Conservation (phyloP, 768 basidiomycete genomes). For the Pulveroboletus sp. region DNA sequence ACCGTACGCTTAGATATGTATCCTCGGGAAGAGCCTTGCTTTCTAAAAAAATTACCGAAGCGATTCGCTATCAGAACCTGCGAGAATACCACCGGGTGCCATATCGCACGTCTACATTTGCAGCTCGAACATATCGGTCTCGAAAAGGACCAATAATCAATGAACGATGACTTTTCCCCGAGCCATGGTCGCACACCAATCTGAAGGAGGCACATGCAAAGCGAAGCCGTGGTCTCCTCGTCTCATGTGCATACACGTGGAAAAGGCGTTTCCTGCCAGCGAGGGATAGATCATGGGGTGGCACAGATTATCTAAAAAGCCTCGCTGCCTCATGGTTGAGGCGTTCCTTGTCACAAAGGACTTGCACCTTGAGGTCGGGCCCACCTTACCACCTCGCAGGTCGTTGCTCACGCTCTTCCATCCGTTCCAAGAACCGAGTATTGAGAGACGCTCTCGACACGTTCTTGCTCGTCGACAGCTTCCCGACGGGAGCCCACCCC, state of each 20-base stretch:
- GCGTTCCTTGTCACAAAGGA: conserved; percentile 18
- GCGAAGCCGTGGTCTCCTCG: conserved; percentile 5
- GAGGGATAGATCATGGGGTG: conserved; percentile 12
- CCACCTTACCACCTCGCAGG: neutral
- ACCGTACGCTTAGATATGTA: neutral
- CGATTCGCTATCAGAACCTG: neutral
- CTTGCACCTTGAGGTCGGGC: conserved; percentile 6
- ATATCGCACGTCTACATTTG: neutral
- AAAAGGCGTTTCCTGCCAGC: conserved; percentile 17
- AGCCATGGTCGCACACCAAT: conserved; percentile 13
- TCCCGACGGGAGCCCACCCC: neutral
- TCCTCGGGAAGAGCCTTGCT: neutral
- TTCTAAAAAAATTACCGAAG: neutral
- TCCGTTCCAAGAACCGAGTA: neutral
- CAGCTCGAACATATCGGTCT: neutral
- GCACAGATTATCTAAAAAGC: conserved; percentile 25
- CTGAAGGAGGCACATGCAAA: neutral
- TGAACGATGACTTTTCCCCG: neutral
- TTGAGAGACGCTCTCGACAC: neutral
- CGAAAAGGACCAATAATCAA: neutral
- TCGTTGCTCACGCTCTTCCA: neutral
- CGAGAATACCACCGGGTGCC: neutral
- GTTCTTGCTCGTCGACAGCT: neutral
- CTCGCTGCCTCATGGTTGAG: conserved; percentile 24
- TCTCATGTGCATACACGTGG: conserved; percentile 15